phyloP scores from a whole-genome alignment of 768 basidiomycete species.

The Exidia glandulosa region DNA sequence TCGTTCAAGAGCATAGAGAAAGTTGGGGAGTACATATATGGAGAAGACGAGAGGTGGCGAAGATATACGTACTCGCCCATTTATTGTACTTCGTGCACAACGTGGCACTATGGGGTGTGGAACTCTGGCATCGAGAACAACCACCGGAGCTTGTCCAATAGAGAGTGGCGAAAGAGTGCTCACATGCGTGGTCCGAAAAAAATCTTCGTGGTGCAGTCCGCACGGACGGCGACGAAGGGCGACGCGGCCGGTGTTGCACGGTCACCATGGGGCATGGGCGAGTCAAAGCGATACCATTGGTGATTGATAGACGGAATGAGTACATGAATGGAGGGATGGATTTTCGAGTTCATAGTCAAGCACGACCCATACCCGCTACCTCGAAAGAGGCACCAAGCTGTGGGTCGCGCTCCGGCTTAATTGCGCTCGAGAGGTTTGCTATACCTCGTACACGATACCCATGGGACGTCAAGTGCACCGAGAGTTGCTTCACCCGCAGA shows the following conservation, averaged over 20 bases:
- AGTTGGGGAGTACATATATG: background rate
- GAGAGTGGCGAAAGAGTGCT: too few species aligned
- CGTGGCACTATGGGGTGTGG: too few species aligned
- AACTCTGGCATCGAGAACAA: too few species aligned
- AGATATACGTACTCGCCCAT: background rate
- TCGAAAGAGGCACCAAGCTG: slow-evolving; percentile 23
- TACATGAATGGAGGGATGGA: background rate
- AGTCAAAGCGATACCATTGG: too few species aligned
- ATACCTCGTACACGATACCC: slow-evolving; percentile 43
- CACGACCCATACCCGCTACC: slow-evolving; percentile 38
- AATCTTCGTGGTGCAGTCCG: too few species aligned
- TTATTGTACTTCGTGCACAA: too few species aligned
- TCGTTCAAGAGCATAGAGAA: background rate
- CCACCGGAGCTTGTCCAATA: too few species aligned
- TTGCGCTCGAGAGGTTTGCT: slow-evolving; percentile 38
- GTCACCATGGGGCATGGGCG: too few species aligned
- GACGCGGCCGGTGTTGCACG: too few species aligned
- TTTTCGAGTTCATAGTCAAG: slow-evolving; percentile 55
- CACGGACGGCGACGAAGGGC: too few species aligned
- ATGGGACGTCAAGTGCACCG: slow-evolving; percentile 21
- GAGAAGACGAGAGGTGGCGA: background rate
- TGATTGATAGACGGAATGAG: background rate
- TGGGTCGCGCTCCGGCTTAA: slow-evolving; percentile 71
- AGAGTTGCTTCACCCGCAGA: slow-evolving; percentile 43
- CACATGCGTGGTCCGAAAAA: too few species aligned